phyloP scores from a whole-genome alignment of 2,329 filamentous ascomycete species.

The Cordyceps tenuipes region DNA sequence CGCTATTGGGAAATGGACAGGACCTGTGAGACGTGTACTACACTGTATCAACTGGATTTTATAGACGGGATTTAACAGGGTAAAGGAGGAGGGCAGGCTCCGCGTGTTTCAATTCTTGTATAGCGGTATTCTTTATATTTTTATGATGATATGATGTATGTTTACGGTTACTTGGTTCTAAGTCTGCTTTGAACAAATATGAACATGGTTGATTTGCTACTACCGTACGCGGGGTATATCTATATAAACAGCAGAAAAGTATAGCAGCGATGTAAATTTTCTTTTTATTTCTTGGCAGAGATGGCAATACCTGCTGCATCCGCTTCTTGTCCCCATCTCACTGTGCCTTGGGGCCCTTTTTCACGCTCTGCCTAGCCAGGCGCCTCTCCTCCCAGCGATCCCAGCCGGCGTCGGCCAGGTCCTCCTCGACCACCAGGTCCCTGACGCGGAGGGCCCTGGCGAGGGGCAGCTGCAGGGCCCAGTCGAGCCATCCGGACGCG shows the following conservation, averaged over 20 bases:
- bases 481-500: conserved; percentile 59
- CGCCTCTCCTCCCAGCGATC: conserved; percentile 69
- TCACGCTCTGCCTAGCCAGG: conserved; percentile 22
- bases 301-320: not conserved
- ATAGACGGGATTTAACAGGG: not conserved
- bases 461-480: conserved; percentile 59
- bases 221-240: conserved; percentile 1
- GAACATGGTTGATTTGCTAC: not conserved
- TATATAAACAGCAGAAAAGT: not conserved
- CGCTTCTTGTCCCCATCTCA: not conserved
- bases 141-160: conserved; percentile 1
- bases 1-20: not conserved
- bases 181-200: not conserved
- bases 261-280: not conserved
- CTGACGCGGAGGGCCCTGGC: conserved; percentile 62
- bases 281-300: not conserved
- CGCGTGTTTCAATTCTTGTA: not conserved
- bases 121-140: not conserved
- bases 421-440: conserved; percentile 80
- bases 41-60: not conserved
- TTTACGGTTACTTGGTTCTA: not conserved
- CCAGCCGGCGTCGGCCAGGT: conserved; percentile 87
- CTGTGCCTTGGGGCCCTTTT: conserved; percentile 20
- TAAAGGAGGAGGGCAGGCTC: not conserved
- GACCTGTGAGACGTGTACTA: not conserved